These are phyloP conservation scores for Penicillium corylophilum DNA, from an alignment of 2,329 filamentous ascomycete species.

Conservation along the genomic window DNA sequence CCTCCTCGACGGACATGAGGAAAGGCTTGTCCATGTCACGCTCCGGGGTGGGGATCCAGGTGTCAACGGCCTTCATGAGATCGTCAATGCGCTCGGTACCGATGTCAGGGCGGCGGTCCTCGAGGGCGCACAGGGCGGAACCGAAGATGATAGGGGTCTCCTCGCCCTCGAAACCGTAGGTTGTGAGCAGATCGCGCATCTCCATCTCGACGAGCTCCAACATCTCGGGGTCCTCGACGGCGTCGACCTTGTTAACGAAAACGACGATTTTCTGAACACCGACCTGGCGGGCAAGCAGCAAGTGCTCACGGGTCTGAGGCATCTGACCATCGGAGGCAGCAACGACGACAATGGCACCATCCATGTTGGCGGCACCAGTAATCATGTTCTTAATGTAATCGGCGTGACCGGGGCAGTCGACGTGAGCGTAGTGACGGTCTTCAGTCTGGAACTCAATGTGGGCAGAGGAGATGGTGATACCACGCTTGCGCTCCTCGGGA, in stretches of 20 bases:
- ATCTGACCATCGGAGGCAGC: constrained; percentile 98
- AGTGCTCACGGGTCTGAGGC: constrained; percentile 98
- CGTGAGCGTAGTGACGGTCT: constrained; percentile 94
- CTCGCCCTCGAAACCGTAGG: constrained; percentile 97
- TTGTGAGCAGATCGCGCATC: constrained; percentile 92
- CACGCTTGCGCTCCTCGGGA: constrained; percentile 98
- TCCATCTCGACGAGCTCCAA: constrained; percentile 99
- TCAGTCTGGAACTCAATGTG: constrained; percentile 99
- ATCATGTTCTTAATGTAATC: constrained; percentile 99
- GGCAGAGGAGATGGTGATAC: constrained; percentile 98
- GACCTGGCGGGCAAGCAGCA: constrained; percentile 95
- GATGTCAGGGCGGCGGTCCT: constrained; percentile 82
- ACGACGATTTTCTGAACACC: constrained; percentile 98
- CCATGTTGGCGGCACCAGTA: constrained; percentile 98
- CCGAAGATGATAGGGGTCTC: constrained; percentile 97
- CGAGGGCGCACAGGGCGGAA: constrained; percentile 90
- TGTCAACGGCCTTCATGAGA: constrained; percentile 83
- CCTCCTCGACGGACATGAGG: constrained; percentile 96
- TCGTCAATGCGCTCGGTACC: constrained; percentile 86
- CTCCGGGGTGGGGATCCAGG: constrained; percentile 93
- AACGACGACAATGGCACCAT: constrained; percentile 97
- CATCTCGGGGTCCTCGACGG: constrained; percentile 97
- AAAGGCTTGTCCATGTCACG: constrained; percentile 98
- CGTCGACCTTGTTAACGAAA: constrained; percentile 99
- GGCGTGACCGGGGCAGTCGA: constrained; percentile 99